Evolutionary conservation across 306 rosid species (phyloP), one percentile per base, ranked within the genome.

Genomic region (Clitoria ternatea): DNA sequence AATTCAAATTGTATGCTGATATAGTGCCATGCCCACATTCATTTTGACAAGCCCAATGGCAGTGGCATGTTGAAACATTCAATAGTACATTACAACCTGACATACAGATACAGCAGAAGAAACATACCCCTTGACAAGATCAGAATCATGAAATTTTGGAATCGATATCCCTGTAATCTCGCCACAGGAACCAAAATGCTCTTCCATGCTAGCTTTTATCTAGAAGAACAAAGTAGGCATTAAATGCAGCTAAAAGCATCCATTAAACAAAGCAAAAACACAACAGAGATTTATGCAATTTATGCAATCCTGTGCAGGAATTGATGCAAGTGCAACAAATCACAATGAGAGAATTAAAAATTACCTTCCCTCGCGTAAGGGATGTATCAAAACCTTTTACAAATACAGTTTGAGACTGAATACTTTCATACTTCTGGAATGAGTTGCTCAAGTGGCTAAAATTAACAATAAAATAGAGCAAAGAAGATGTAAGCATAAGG

Each of bases 161-260:
- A 92, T 36, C 10, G 93, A 85, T 14, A 90, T 33, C 76, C 89
- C 79, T 1, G 65, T 67, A 39, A 93, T 79, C 49, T 85, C 90
- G 39, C 98, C 98, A 66, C 98, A 90, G 7, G 80, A 32, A 43
- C 76, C 49, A 70, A 93, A 93, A 71, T 75, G 86, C 5, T 84
- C 82, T 60, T 79, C 64, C 66, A 93, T 52, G 33, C 81, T 62
- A 60, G 84, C 77, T 61, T 81, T 80, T 27, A 87, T 70, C 98
- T 93, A 83, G 39, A 70, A 29, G 27, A 20, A 37, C 36, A 59
- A 39, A 69, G 26, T 14, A 62, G 40, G 26, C 47, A 48, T 20
- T 56, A 69, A 14, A 20, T 19, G 27, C 14, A 61, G 19, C 35
- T 35, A 24, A 39, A 35, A 37, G 47, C 11, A 36, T n/a, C 1